Evolutionary conservation across 2,329 filamentous ascomycete genomes (phyloP), one percentile per base, ranked within the genome.

Genomic region (Beauveria asiatica): DNA sequence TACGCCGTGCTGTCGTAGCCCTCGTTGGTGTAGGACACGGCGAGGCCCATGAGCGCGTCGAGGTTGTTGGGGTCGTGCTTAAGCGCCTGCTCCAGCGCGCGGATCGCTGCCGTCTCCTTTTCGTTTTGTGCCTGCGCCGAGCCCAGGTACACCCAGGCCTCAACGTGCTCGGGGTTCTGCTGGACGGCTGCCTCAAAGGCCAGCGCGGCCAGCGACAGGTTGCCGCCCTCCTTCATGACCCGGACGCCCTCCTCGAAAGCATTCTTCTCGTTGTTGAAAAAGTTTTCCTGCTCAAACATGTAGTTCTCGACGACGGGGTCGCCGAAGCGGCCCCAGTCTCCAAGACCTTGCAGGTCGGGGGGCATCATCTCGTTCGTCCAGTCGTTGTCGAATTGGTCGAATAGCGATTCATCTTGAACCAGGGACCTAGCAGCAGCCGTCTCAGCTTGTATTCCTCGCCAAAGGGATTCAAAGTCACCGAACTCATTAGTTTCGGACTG

Each of bases 1-100:
- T 97, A 99, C 52, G 94, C 93, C 21, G 92, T 96, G 70, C 89
- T 93, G 75, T 99, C 94, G 76, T 97, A 99, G 64, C 93, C 94
- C 76, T 99, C 94, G 76, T 99, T 99, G 52, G 94, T 99, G 75
- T 99, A 99, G 5, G 90, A 96, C 21, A 99, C 93, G 16, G 93
- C 92, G 57, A 99, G 79, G 1, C 91, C 92, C 93, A 99, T 97
- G 50, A 99, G 81, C 0, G 92, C 93, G 62, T 90, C 84, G 21
- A 95, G 82, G 70, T 96, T 97, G 68, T 85, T 87, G 0, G 92
- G 87, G 68, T 97, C 92, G 30, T 94, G 80, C 73, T 92, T 93
- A 64, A 97, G 77, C 1, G 93, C 92, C 71, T 94, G 89, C 74
- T 97, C 93, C 62, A 97, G 80, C 3, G 94, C 94, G 39, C 94